Evolutionary conservation across 805 yeast genomes (phyloP).

Genomic region (Nakazawaea siamensis): DNA sequence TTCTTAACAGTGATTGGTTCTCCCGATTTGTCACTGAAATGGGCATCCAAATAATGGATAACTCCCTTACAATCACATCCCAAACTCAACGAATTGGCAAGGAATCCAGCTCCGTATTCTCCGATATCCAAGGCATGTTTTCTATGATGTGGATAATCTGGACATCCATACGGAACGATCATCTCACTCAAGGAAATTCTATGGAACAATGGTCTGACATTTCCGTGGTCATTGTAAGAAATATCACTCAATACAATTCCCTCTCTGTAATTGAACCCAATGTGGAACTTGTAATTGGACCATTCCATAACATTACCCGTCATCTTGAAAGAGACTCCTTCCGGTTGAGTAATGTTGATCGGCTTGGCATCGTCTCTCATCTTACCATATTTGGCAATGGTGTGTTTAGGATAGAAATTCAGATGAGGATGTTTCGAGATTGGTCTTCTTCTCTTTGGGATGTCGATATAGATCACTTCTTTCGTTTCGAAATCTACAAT

Average conservation of each 20-base stretch:
- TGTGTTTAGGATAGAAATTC: constrained; percentile 48
- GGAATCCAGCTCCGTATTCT: constrained; percentile 67
- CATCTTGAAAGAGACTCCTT: constrained; percentile 59
- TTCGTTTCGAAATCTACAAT: constrained; percentile 53
- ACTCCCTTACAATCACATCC: constrained; percentile 72
- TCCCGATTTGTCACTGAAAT: constrained; percentile 47
- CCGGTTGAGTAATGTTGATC: constrained; percentile 54
- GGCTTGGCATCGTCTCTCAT: constrained; percentile 49
- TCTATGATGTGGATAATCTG: constrained; percentile 60
- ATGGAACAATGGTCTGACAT: constrained; percentile 53
- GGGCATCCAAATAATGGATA: constrained; percentile 61
- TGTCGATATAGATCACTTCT: constrained; percentile 54
- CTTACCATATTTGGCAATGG: constrained; percentile 45
- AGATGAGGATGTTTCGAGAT: constrained; percentile 49
- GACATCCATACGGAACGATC: constrained; percentile 67
- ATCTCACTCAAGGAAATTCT: constrained; percentile 58
- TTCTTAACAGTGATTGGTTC: constrained; percentile 50
- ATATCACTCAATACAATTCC: constrained; percentile 61
- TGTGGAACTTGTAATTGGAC: constrained; percentile 59
- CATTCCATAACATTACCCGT: constrained; percentile 51
- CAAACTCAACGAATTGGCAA: constrained; percentile 56
- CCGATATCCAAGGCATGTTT: constrained; percentile 71
- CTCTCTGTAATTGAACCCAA: constrained; percentile 67
- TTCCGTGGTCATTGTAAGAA: constrained; percentile 56
- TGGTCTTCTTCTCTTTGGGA: constrained; percentile 55